phyloP scores from a whole-genome alignment of 2,329 filamentous ascomycete species.

The Fusarium guadeloupense region DNA sequence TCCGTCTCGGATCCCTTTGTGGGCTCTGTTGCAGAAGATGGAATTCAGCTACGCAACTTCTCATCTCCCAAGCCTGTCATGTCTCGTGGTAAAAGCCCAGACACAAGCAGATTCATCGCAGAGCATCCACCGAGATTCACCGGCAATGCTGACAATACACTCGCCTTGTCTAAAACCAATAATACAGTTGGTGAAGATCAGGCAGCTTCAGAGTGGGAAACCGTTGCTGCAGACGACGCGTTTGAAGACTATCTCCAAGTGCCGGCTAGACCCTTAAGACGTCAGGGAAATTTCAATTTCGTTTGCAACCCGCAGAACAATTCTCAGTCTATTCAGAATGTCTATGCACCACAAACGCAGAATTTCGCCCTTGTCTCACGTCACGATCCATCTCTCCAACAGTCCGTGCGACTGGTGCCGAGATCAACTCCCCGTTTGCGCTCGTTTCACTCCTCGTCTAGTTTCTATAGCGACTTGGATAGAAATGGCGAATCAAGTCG shows the following conservation, averaged over 20 bases:
- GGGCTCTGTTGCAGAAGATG: slow-evolving; percentile 11
- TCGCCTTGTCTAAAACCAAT: background rate
- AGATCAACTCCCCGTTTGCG: slow-evolving; percentile 18
- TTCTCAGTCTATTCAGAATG: background rate
- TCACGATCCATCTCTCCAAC: slow-evolving; percentile 15
- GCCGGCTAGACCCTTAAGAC: slow-evolving; percentile 10
- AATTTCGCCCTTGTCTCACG: slow-evolving; percentile 24
- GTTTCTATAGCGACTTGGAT: slow-evolving; percentile 40
- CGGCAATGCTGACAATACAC: background rate
- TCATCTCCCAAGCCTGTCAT: slow-evolving; percentile 12
- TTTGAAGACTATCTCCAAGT: slow-evolving; percentile 15
- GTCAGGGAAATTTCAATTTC: slow-evolving; percentile 30
- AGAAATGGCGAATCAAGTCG: slow-evolving; percentile 10
- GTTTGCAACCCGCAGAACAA: slow-evolving; percentile 17
- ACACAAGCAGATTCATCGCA: slow-evolving; percentile 25
- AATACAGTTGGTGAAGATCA: slow-evolving; percentile 28
- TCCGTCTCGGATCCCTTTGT: slow-evolving; percentile 21
- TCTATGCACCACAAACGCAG: slow-evolving; percentile 9
- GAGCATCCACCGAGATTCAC: slow-evolving; percentile 20
- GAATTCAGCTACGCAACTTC: slow-evolving; percentile 17
- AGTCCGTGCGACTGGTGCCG: slow-evolving; percentile 15
- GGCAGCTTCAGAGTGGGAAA: slow-evolving; percentile 46
- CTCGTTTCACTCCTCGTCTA: slow-evolving; percentile 45
- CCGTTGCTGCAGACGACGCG: slow-evolving; percentile 42
- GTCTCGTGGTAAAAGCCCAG: slow-evolving; percentile 8